Evolutionary conservation across 371 early-diverging fungal species (phyloP), one percentile per base, ranked within the genome.

Genomic region (Actinomucor elegans): DNA sequence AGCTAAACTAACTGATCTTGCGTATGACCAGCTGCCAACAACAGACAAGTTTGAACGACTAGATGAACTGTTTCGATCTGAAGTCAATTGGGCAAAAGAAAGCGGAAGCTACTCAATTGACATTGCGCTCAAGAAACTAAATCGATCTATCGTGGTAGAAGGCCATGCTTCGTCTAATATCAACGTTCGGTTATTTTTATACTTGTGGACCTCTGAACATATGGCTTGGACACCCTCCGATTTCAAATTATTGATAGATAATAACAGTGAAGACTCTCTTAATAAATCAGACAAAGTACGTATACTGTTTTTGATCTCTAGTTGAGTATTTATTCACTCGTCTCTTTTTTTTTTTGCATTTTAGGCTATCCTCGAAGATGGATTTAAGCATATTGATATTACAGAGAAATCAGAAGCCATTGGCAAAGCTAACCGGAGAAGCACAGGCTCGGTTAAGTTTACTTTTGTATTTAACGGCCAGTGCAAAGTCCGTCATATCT

Each of bases 11-110:
- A 45, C 38, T 15, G 44, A 49, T 48, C 40, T 75, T 4, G 71
- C 75, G 3, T 75, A 75, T 50, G 75, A 71, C 23, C 52, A 50
- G 20, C 28, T 75, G 17, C 67, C 71, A 2, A 62, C 63, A 1
- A 52, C 55, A 14, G 75, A 75, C 38, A 50, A 56, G 40, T 60
- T 64, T 33, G 69, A 68, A 29, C 36, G 67, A n/a, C 28, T 58
- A 12, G 71, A 75, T 28, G 71, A 75, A 28, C 18, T 75, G 15
- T 41, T 64, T 23, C 52, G 53, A 20, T 5, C 58, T 0, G 29
- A 57, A 2, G 51, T 68, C 1, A 37, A 47, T 34, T 54, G 63
- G 61, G 11, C 49, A 6, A 41, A 50, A 31, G 35, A 38, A 18
- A 21, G 21, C 1, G 15, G 18, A 26, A 2, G 36, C 3, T 36